phyloP scores from a whole-genome alignment of 164 flowering plant genomes.

The Malania oleifera region DNA sequence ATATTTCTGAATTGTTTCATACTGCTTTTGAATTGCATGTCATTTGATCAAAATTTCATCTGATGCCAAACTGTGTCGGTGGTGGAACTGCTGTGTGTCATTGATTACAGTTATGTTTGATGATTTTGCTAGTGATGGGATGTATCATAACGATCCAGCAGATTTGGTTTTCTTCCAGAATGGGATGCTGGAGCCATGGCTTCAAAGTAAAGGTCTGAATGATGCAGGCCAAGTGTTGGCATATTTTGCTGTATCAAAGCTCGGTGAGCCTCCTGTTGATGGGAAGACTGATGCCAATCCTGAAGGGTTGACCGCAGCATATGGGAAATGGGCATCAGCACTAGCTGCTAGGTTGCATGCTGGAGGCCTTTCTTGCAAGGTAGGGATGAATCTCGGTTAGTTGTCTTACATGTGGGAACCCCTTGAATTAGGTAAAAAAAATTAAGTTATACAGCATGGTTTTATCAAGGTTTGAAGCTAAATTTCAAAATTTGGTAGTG shows the following conservation, averaged over 20 bases:
- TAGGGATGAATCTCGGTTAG: slow-evolving; percentile 6
- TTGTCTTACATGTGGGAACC: background rate
- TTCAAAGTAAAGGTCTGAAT: slow-evolving; percentile 70
- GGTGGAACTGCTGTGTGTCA: too few relatives aligned
- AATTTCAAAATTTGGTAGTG: too few relatives aligned
- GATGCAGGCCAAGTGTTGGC: slow-evolving; percentile 92
- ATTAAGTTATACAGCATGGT: too few relatives aligned
- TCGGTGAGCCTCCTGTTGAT: slow-evolving; percentile 90
- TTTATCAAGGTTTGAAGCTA: too few relatives aligned
- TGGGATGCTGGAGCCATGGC: slow-evolving; percentile 99
- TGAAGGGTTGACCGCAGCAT: slow-evolving; percentile 91
- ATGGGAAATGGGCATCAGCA: slow-evolving; percentile 96
- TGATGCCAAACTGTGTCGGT: too few relatives aligned
- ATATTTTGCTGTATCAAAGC: slow-evolving; percentile 92
- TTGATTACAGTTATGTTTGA: background rate
- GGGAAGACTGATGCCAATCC: slow-evolving; percentile 95
- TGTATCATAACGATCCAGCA: slow-evolving; percentile 46
- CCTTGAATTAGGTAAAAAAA: too few relatives aligned
- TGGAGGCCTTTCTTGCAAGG: slow-evolving; percentile 97
- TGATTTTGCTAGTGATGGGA: slow-evolving; percentile 3
- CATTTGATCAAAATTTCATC: background rate
- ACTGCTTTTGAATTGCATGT: background rate
- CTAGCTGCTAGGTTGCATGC: slow-evolving; percentile 69
- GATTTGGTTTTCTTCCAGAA: slow-evolving; percentile 99
- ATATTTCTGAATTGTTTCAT: background rate